Evolutionary conservation across 1,139 yeast species (phyloP).

Genomic region (Debaryomyces subglobosus): DNA sequence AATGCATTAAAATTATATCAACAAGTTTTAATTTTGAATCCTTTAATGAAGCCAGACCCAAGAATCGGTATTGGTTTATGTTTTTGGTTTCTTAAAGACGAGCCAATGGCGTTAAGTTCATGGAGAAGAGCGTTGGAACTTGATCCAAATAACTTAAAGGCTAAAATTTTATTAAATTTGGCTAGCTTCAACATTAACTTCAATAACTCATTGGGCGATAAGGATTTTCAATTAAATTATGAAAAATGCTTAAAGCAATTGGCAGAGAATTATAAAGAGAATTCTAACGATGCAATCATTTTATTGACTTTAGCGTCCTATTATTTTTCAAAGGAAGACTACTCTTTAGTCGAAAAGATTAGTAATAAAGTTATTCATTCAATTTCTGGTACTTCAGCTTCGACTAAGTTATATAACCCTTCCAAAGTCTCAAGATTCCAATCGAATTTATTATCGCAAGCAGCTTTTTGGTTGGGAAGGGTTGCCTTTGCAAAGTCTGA

Average conservation of each 20-base stretch:
- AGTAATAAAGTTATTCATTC: conserved; percentile 52
- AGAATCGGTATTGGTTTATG: conserved; percentile 94
- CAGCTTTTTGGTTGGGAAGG: conserved; percentile 86
- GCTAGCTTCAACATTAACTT: conserved; percentile 70
- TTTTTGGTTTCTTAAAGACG: conserved; percentile 85
- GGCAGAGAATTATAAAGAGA: conserved; percentile 29
- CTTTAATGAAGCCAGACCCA: conserved; percentile 85
- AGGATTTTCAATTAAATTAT: conserved; percentile 56
- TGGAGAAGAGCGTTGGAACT: conserved; percentile 83
- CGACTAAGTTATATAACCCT: conserved; percentile 20
- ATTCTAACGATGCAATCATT: conserved; percentile 38
- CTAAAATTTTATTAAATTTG: conserved; percentile 66
- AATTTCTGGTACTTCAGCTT: conserved; percentile 23
- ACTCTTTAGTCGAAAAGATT: conserved; percentile 58
- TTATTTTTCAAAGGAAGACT: conserved; percentile 63
- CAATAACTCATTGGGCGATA: conserved; percentile 59
- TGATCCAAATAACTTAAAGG: conserved; percentile 62
- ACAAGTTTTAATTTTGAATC: conserved; percentile 75
- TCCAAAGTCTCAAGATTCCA: conserved; percentile 32
- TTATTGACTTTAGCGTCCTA: conserved; percentile 53
- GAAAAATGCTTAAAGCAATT: conserved; percentile 43
- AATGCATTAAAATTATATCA: conserved; percentile 83
- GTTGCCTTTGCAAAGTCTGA: conserved; percentile 64
- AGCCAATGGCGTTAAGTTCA: conserved; percentile 71
- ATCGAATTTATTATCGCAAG: conserved; percentile 63